Evolutionary conservation across 2,329 filamentous ascomycete species (phyloP).

Genomic region (Beauveria australis): DNA sequence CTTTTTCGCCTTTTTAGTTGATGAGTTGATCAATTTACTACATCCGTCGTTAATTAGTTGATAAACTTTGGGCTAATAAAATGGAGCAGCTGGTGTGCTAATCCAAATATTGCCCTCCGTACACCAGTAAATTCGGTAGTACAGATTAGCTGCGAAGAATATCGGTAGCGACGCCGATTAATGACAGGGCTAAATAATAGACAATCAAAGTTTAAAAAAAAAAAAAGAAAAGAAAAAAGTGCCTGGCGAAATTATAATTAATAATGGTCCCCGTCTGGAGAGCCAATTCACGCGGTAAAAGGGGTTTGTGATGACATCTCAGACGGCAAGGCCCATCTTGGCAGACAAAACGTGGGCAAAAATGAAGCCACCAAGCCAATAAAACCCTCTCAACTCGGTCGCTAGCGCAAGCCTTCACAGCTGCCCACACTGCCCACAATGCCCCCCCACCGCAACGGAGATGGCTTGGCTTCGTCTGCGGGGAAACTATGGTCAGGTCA

Average conservation of each 20-base stretch:
- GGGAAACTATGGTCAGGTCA: constrained; percentile 6
- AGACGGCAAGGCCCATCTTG: not conserved
- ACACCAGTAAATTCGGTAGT: not conserved
- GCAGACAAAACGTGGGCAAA: not conserved
- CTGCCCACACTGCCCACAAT: too few species aligned
- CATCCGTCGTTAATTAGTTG: too few species aligned
- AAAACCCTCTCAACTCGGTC: not conserved
- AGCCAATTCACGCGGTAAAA: not conserved
- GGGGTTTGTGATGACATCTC: not conserved
- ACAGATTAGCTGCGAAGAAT: too few species aligned
- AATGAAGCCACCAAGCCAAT: not conserved
- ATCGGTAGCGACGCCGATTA: too few species aligned
- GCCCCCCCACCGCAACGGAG: too few species aligned
- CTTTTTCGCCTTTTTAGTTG: not conserved
- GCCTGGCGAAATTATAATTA: not conserved
- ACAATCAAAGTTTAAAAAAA: not conserved
- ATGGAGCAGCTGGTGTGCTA: too few species aligned
- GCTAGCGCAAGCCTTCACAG: not conserved
- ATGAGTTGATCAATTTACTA: not conserved
- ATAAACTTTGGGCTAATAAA: too few species aligned
- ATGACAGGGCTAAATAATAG: too few species aligned
- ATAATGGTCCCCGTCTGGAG: not conserved
- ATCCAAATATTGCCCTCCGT: not conserved
- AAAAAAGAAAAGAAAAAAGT: too few species aligned
- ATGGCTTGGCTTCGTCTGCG: not conserved